A percentile compares a stretch with the other conserved stretches of the same genome.
Conservation (phyloP, 2,329 filamentous ascomycete species). For the Penicillium digitatum region DNA sequence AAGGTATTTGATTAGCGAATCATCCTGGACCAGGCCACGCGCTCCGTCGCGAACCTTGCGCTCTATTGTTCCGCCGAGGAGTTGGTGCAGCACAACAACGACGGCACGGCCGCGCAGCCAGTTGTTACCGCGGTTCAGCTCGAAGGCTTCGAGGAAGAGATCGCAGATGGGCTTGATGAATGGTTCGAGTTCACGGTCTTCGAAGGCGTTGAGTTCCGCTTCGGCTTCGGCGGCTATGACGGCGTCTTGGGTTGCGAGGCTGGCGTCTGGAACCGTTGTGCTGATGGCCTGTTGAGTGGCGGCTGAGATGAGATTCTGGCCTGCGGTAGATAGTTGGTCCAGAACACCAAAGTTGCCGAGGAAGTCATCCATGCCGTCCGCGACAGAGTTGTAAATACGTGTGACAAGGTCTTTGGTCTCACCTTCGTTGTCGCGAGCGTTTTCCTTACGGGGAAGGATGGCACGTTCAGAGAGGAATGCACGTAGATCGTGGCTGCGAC, state of each 20-base stretch:
- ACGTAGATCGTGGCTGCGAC: conserved; percentile 84
- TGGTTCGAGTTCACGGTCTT: conserved; percentile 81
- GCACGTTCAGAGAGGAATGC: conserved; percentile 87
- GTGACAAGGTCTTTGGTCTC: conserved; percentile 80
- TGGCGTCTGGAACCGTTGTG: conserved; percentile 44
- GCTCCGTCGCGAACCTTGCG: conserved; percentile 87
- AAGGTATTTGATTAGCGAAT: conserved; percentile 72
- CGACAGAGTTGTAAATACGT: conserved; percentile 91
- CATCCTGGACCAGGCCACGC: conserved; percentile 68
- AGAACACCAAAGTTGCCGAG: conserved; percentile 92
- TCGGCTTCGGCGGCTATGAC: conserved; percentile 70
- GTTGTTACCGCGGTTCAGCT: conserved; percentile 90
- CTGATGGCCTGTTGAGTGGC: conserved; percentile 52
- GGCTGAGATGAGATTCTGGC: conserved; percentile 69
- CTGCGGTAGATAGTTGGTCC: conserved; percentile 87
- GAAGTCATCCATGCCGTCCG: conserved; percentile 97
- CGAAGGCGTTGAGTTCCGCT: conserved; percentile 88
- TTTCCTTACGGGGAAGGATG: conserved; percentile 63
- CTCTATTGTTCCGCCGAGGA: conserved; percentile 93
- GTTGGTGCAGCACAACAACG: conserved; percentile 91
- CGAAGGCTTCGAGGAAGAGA: conserved; percentile 92
- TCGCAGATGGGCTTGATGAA: conserved; percentile 99
- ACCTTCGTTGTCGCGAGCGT: conserved; percentile 53
- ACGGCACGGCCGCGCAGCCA: conserved; percentile 95
- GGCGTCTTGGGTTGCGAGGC: conserved; percentile 46